Percentiles rank a stretch among this genome's conserved stretches.
Evolutionary conservation across 768 basidiomycete species (phyloP).

Genomic region (Pleurotus salmoneostramineus): DNA sequence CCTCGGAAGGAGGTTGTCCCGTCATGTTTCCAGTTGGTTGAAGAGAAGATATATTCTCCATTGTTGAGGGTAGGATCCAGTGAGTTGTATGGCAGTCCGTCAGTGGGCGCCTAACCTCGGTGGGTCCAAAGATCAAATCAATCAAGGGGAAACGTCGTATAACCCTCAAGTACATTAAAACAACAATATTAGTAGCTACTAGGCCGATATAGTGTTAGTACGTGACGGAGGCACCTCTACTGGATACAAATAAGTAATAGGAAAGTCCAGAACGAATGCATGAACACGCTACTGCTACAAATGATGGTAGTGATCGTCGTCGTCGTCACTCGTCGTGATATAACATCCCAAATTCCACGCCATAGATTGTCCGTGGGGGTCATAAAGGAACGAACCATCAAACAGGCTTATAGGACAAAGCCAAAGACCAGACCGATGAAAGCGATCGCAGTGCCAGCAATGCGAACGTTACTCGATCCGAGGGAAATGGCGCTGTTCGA

Average conservation of each 20-base stretch:
- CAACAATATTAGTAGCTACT: background rate
- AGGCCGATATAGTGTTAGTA: background rate
- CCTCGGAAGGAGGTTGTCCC: constrained; percentile 24
- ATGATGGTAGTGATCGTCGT: background rate
- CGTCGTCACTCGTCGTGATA: background rate
- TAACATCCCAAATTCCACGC: background rate
- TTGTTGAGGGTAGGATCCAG: background rate
- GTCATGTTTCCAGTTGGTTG: background rate
- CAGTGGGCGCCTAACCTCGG: too few species aligned
- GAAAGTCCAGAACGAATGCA: constrained; percentile 7
- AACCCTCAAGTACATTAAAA: background rate
- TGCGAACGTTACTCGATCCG: constrained; percentile 1
- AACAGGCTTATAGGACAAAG: background rate
- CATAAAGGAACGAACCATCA: background rate
- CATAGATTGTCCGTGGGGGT: background rate
- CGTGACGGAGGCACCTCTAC: background rate
- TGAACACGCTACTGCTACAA: constrained; percentile 5
- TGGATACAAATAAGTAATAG: background rate
- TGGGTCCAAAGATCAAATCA: too few species aligned
- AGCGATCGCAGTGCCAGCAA: constrained; percentile 3
- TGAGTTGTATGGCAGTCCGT: background rate
- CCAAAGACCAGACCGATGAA: constrained; percentile 1
- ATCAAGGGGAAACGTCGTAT: too few species aligned
- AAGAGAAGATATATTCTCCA: background rate
- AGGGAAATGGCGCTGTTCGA: background rate